Evolutionary conservation across 192 early-diverging fungal species (phyloP).

Genomic region (Backusella tuberculispora): DNA sequence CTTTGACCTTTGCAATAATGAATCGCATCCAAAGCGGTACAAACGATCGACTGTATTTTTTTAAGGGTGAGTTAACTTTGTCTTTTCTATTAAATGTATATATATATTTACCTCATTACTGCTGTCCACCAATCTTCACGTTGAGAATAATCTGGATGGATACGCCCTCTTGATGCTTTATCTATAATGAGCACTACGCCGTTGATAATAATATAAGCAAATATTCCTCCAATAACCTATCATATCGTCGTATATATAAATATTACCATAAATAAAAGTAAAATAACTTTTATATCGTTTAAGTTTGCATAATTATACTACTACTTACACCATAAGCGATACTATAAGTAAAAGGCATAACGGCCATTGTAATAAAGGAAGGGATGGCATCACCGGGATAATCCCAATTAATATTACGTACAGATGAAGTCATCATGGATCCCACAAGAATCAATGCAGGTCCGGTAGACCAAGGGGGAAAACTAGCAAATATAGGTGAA

Average conservation of each 20-base stretch:
- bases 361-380: conserved; percentile 72
- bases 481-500: conserved; percentile 80
- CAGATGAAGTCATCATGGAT: conserved; percentile 74
- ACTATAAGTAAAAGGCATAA: conserved; percentile 78
- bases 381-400: conserved; percentile 78
- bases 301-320: too few species aligned
- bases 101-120: conserved; percentile 8
- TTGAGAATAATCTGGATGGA: conserved; percentile 40
- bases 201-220: conserved; percentile 72
- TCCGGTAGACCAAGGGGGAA: conserved; percentile 85
- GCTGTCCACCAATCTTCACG: conserved; percentile 37
- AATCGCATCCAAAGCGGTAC: conserved; percentile 28
- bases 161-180: conserved; percentile 59
- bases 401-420: conserved; percentile 76
- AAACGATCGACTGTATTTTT: conserved; percentile 20
- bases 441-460: conserved; percentile 81
- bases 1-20: conserved; percentile 17
- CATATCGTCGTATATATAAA: neutral
- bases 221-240: conserved; percentile 66
- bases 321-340: conserved; percentile 58
- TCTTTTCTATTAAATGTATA: neutral
- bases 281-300: too few species aligned
- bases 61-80: neutral
- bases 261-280: neutral
- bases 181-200: conserved; percentile 55